phyloP scores from a whole-genome alignment of 2,329 filamentous ascomycete genomes.

The Ceratocystiopsis sp. region DNA sequence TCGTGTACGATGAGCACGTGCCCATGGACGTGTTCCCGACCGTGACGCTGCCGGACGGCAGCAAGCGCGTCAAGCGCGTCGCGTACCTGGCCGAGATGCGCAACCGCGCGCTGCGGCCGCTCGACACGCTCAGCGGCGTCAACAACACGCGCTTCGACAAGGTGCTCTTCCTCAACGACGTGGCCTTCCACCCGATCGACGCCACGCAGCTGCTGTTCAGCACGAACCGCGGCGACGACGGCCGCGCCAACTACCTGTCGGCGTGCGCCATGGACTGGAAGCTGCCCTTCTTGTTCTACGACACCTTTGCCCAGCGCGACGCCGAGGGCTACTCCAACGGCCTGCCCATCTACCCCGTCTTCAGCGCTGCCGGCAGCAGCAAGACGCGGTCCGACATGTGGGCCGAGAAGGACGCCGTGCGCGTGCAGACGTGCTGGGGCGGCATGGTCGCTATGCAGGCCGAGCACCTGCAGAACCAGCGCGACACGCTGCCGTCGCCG shows the following conservation, averaged over 20 bases:
- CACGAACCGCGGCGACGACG: slow-evolving; percentile 36
- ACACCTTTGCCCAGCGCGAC: slow-evolving; percentile 57
- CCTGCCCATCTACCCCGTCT: slow-evolving; percentile 52
- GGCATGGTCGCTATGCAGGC: slow-evolving; percentile 56
- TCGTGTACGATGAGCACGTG: slow-evolving; percentile 44
- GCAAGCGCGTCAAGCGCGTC: slow-evolving; percentile 49
- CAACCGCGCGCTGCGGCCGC: slow-evolving; percentile 50
- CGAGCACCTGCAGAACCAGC: slow-evolving; percentile 33
- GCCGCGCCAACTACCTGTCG: slow-evolving; percentile 41
- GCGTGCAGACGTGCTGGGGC: slow-evolving; percentile 60
- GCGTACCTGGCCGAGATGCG: slow-evolving; percentile 59
- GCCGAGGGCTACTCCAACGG: slow-evolving; percentile 44
- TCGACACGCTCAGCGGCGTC: slow-evolving; percentile 30
- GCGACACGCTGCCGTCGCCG: slow-evolving; percentile 14
- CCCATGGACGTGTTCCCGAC: slow-evolving; percentile 38
- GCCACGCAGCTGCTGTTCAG: slow-evolving; percentile 43
- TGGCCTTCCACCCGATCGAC: slow-evolving; percentile 33
- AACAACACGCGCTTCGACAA: slow-evolving; percentile 31
- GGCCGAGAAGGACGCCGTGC: slow-evolving; percentile 42
- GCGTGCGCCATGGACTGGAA: slow-evolving; percentile 58
- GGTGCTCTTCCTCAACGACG: slow-evolving; percentile 51
- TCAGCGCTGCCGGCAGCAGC: slow-evolving; percentile 33
- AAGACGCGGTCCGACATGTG: slow-evolving; percentile 46
- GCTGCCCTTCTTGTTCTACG: slow-evolving; percentile 52
- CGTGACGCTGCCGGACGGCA: slow-evolving; percentile 44